A percentile compares a stretch with the other conserved stretches of the same genome.
Evolutionary conservation across 2,329 filamentous ascomycete genomes (phyloP).

Genomic region (Orbilia quercus): DNA sequence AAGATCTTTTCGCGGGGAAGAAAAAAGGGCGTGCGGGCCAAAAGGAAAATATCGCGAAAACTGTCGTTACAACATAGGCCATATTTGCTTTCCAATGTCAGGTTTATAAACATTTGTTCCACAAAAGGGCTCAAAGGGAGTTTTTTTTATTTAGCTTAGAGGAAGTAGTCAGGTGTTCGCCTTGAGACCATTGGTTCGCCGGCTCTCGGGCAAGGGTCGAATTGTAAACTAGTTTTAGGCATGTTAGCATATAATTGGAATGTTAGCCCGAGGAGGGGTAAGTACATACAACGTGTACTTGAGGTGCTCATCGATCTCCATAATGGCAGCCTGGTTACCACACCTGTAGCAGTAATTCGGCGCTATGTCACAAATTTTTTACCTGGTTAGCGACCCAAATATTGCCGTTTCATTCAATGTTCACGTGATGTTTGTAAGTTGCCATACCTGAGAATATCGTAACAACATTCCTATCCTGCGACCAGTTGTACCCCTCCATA

Average conservation of each 20-base stretch:
- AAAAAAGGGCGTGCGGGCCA: slow-evolving; percentile 1
- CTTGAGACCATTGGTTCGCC: slow-evolving; percentile 99
- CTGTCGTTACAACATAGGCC: slow-evolving; percentile 37
- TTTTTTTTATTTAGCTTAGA: slow-evolving; percentile 70
- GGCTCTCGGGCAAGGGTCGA: slow-evolving; percentile 95
- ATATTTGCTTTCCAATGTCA: slow-evolving; percentile 7
- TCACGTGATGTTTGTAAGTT: slow-evolving; percentile 10
- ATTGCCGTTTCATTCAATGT: neutral
- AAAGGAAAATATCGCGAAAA: slow-evolving; percentile 32
- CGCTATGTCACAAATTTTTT: slow-evolving; percentile 67
- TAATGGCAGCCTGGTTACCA: slow-evolving; percentile 99
- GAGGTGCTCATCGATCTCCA: slow-evolving; percentile 99
- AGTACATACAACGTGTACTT: slow-evolving; percentile 97
- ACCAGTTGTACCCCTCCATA: slow-evolving; percentile 99
- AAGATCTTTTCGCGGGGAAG: neutral
- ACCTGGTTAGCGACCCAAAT: slow-evolving; percentile 55
- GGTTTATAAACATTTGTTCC: slow-evolving; percentile 6
- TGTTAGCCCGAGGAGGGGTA: slow-evolving; percentile 4
- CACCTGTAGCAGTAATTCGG: slow-evolving; percentile 98
- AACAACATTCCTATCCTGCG: slow-evolving; percentile 96
- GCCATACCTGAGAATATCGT: slow-evolving; percentile 95
- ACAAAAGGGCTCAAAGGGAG: slow-evolving; percentile 3
- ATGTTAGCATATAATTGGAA: slow-evolving; percentile 25
- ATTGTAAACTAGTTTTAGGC: slow-evolving; percentile 81
- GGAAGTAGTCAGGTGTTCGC: slow-evolving; percentile 98